Percentiles rank a stretch among this genome's conserved stretches.
Evolutionary conservation across 2,329 filamentous ascomycete species (phyloP).

Genomic region (Elsinoe australis): DNA sequence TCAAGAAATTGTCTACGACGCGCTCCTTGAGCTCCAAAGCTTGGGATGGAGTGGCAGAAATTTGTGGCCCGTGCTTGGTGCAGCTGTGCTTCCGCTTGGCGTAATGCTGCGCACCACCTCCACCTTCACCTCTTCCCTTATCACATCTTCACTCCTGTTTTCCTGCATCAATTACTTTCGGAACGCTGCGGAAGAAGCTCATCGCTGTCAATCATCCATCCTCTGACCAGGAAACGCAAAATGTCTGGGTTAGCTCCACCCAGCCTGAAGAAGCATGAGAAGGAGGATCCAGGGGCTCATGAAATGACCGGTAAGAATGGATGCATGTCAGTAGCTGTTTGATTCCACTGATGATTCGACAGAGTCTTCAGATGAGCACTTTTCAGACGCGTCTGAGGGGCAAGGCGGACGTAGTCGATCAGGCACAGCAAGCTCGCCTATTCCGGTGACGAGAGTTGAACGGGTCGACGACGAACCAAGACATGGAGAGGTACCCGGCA

Average conservation of each 20-base stretch:
- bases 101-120: background rate
- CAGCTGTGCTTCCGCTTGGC: slow-evolving; percentile 10
- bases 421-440: slow-evolving; percentile 41
- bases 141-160: too few relatives aligned
- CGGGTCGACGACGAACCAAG: slow-evolving; percentile 51
- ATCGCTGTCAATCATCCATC: background rate
- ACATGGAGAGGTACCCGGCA: slow-evolving; percentile 56
- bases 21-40: slow-evolving; percentile 4
- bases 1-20: background rate
- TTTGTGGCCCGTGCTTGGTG: slow-evolving; percentile 9
- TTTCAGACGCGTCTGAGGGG: slow-evolving; percentile 59
- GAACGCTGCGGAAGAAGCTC: background rate
- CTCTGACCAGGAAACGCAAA: background rate
- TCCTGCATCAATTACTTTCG: background rate
- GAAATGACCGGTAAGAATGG: slow-evolving; percentile 22
- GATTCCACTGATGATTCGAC: background rate
- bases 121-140: background rate
- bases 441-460: slow-evolving; percentile 57
- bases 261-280: slow-evolving; percentile 1
- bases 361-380: slow-evolving; percentile 51
- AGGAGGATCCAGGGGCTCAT: slow-evolving; percentile 26
- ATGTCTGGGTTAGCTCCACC: slow-evolving; percentile 17
- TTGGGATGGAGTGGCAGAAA: background rate
- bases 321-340: slow-evolving; percentile 17
- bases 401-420: slow-evolving; percentile 28